These are phyloP conservation scores for Crithidia acanthocephali DNA, from an alignment of 208 protist species.

Conservation along the genomic window DNA sequence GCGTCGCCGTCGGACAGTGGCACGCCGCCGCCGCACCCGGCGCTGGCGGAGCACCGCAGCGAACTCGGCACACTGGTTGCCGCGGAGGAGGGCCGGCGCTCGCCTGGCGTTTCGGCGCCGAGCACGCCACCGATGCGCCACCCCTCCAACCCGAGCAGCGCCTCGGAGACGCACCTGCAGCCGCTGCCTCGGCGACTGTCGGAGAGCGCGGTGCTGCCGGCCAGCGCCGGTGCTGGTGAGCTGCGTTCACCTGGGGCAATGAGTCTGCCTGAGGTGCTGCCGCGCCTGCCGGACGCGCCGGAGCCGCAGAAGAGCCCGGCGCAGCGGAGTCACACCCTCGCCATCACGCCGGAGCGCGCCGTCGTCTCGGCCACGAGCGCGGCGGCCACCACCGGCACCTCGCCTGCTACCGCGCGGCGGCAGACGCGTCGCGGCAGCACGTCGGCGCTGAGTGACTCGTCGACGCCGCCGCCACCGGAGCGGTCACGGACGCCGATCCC, in stretches of 20 bases:
- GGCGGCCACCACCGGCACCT: slow-evolving; percentile 4
- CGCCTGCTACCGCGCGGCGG: slow-evolving; percentile 12
- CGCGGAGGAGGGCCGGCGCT: not conserved
- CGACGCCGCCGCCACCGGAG: slow-evolving; percentile 6
- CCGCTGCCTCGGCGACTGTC: slow-evolving; percentile 10
- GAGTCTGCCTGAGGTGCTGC: slow-evolving; percentile 8
- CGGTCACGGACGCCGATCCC: slow-evolving; percentile 15
- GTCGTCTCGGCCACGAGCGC: not conserved
- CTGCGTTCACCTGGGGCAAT: not conserved
- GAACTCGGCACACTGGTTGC: not conserved
- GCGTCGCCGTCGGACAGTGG: not conserved
- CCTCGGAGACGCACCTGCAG: slow-evolving; percentile 4
- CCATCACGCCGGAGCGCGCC: slow-evolving; percentile 19
- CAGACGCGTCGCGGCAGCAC: slow-evolving; percentile 21
- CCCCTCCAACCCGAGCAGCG: not conserved
- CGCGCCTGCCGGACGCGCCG: not conserved
- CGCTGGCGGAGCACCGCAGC: not conserved
- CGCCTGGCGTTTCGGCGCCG: not conserved
- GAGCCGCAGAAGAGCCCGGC: slow-evolving; percentile 1
- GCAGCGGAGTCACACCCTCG: not conserved
- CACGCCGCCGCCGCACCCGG: not conserved
- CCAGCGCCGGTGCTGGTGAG: not conserved
- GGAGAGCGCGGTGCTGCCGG: not conserved
- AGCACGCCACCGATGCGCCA: not conserved
- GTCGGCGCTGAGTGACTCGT: slow-evolving; percentile 22